Evolutionary conservation across 805 yeast genomes (phyloP).

Genomic region (Saccharomycopsis fibuligera): DNA sequence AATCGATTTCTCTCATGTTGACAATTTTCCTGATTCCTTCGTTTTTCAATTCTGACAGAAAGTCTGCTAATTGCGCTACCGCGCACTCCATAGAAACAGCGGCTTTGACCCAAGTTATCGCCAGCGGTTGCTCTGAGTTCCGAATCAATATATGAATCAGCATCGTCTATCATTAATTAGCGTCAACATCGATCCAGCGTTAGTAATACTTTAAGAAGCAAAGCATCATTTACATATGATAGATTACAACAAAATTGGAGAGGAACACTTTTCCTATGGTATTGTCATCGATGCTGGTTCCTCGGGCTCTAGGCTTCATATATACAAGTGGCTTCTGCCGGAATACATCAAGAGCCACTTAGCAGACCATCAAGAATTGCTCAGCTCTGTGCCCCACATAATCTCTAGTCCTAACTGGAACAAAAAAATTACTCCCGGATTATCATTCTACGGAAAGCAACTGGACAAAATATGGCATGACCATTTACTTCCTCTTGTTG

Average conservation of each 20-base stretch:
- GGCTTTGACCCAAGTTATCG: too few species aligned
- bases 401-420: slow-evolving; percentile 64
- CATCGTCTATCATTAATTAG: too few species aligned
- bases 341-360: slow-evolving; percentile 27
- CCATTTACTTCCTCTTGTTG: slow-evolving; percentile 61
- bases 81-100: too few species aligned
- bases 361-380: slow-evolving; percentile 28
- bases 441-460: slow-evolving; percentile 58
- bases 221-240: too few species aligned
- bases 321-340: slow-evolving; percentile 72
- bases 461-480: slow-evolving; percentile 48
- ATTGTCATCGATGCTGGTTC: slow-evolving; percentile 94
- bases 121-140: too few species aligned
- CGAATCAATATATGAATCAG: too few species aligned
- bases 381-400: slow-evolving; percentile 63
- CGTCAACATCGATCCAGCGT: too few species aligned
- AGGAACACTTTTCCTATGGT: slow-evolving; percentile 44
- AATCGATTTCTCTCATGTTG: too few species aligned
- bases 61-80: too few species aligned
- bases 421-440: slow-evolving; percentile 72
- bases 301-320: slow-evolving; percentile 83
- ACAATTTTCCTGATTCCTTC: too few species aligned
- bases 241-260: slow-evolving; percentile 7
- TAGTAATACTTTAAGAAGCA: too few species aligned
- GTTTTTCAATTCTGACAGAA: too few species aligned